Evolutionary conservation across 2,329 filamentous ascomycete species (phyloP).

Genomic region (Acephala macrosclerotiorum): DNA sequence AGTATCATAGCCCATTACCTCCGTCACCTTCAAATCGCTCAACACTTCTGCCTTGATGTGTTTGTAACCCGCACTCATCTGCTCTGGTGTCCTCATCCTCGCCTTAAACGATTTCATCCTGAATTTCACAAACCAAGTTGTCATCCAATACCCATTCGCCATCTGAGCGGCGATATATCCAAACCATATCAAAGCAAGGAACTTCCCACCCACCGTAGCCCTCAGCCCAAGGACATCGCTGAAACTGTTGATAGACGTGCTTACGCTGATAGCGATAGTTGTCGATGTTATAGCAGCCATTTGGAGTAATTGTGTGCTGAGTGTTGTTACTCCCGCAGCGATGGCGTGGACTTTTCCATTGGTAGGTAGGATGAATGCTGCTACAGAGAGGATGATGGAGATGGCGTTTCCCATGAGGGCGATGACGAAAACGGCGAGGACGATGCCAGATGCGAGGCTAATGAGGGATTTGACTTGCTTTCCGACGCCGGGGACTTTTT

Average conservation of each 20-base stretch:
- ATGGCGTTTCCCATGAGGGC: constrained; percentile 19
- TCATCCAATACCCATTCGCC: constrained; percentile 22
- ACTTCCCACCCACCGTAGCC: constrained; percentile 18
- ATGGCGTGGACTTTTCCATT: constrained; percentile 9
- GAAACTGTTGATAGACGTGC: constrained; percentile 16
- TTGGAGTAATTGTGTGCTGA: constrained; percentile 22
- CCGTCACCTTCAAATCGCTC: constrained; percentile 19
- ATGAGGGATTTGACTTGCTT: constrained; percentile 13
- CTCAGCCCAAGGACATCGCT: constrained; percentile 15
- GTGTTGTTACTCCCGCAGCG: constrained; percentile 17
- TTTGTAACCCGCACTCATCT: constrained; percentile 17
- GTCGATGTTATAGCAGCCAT: constrained; percentile 16
- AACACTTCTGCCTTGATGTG: constrained; percentile 16
- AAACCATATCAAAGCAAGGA: constrained; percentile 22
- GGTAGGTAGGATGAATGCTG: constrained; percentile 11
- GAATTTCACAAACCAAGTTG: constrained; percentile 22
- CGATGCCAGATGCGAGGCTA: neutral
- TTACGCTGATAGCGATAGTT: constrained; percentile 6
- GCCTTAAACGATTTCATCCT: constrained; percentile 16
- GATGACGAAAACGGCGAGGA: constrained; percentile 19
- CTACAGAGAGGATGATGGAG: constrained; percentile 17
- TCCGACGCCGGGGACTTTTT: constrained; percentile 20
- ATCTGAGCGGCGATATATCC: constrained; percentile 21
- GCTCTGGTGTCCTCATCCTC: constrained; percentile 16
- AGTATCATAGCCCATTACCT: constrained; percentile 13